These are phyloP conservation scores for Camellia granthamiana DNA, from an alignment of 148 eudicot species.

Conservation along the genomic window DNA sequence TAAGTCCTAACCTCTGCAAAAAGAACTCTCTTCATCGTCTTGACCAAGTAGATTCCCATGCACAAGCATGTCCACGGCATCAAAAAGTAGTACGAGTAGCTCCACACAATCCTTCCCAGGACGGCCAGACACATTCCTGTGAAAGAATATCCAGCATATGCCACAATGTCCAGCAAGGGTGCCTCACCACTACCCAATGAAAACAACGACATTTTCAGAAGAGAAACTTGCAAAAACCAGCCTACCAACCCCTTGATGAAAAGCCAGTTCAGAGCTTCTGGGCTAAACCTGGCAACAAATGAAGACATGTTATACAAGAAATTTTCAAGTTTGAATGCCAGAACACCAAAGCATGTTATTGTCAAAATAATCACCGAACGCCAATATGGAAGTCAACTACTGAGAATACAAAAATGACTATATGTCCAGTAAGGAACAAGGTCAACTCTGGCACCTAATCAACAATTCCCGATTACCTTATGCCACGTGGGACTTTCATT, in stretches of 20 bases:
- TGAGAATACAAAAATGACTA: slow-evolving; percentile 9
- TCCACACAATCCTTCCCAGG: slow-evolving; percentile 46
- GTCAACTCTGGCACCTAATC: background rate
- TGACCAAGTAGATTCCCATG: slow-evolving; percentile 67
- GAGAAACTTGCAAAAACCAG: slow-evolving; percentile 50
- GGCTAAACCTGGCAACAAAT: slow-evolving; percentile 26
- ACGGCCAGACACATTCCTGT: slow-evolving; percentile 61
- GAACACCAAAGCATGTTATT: background rate
- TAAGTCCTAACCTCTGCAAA: slow-evolving; percentile 69
- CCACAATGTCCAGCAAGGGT: slow-evolving; percentile 64
- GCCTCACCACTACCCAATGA: slow-evolving; percentile 67
- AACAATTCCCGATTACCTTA: background rate
- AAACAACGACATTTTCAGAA: slow-evolving; percentile 61
- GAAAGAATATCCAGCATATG: slow-evolving; percentile 69
- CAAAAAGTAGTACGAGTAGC: slow-evolving; percentile 52
- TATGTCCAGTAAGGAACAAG: background rate
- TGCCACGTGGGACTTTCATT: background rate
- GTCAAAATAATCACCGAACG: background rate
- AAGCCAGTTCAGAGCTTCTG: slow-evolving; percentile 34
- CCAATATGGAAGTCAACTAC: background rate
- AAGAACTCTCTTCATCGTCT: slow-evolving; percentile 71
- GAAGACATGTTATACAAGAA: background rate
- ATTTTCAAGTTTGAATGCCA: background rate
- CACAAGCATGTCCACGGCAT: slow-evolving; percentile 62
- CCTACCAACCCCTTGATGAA: slow-evolving; percentile 31